Conservation (phyloP, 2,329 filamentous ascomycete species). For the Chalaropsis thielavioides region DNA sequence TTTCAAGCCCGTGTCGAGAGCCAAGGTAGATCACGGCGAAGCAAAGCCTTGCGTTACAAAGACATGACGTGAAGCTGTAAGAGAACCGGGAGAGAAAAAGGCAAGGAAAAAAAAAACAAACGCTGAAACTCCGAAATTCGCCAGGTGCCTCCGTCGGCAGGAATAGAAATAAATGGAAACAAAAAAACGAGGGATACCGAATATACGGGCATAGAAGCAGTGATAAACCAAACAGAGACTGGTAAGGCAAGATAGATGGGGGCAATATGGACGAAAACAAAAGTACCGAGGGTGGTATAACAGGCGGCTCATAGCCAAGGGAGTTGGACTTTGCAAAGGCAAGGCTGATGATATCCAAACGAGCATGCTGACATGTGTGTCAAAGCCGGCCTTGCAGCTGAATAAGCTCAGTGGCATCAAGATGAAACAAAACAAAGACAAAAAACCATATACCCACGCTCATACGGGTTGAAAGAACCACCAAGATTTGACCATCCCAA, state of each 20-base stretch:
- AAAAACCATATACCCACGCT: background rate
- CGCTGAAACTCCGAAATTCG: constrained; percentile 1
- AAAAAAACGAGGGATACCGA: background rate
- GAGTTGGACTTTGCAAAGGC: background rate
- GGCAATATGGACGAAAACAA: background rate
- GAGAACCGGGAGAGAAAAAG: background rate
- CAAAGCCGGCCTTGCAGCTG: background rate
- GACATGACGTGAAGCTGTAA: background rate
- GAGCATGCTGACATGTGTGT: background rate
- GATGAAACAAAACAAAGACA: constrained; percentile 7
- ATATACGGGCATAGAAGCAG: background rate
- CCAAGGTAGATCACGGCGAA: background rate
- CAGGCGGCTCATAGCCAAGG: background rate
- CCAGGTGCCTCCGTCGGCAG: background rate
- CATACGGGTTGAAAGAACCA: background rate
- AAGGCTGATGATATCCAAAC: background rate
- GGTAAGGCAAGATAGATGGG: background rate
- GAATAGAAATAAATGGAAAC: background rate
- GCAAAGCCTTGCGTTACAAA: background rate
- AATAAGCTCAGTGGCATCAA: constrained; percentile 1
- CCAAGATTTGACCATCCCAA: background rate
- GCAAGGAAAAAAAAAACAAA: constrained; percentile 6
- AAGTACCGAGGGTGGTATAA: background rate
- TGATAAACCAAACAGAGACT: background rate
- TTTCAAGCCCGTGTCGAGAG: background rate